Evolutionary conservation across 495 filamentous ascomycete genomes (phyloP).

Genomic region (Bathelium albidoporum): DNA sequence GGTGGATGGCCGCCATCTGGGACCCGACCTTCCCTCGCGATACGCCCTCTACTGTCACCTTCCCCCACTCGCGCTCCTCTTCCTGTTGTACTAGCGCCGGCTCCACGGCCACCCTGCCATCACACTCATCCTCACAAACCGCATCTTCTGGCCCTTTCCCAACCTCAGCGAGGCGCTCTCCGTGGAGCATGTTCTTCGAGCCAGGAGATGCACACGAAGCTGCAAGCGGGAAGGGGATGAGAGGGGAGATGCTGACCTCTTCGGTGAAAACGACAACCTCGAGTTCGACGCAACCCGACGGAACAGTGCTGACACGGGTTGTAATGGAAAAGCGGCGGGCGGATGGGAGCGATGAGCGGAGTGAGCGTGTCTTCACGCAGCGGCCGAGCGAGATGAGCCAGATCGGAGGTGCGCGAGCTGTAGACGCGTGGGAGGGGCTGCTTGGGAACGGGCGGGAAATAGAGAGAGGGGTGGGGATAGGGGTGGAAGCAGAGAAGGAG

Average conservation of each 20-base stretch:
- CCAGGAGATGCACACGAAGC: background rate
- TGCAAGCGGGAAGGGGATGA: background rate
- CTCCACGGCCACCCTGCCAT: background rate
- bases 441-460: background rate
- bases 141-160: background rate
- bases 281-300: background rate
- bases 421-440: background rate
- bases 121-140: background rate
- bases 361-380: background rate
- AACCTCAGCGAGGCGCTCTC: background rate
- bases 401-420: background rate
- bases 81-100: background rate
- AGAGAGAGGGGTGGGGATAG: background rate
- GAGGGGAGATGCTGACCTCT: background rate
- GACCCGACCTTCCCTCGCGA: background rate
- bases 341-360: background rate
- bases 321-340: background rate
- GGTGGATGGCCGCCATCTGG: constrained; percentile 1
- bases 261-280: background rate
- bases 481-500: too few species aligned
- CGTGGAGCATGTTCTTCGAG: background rate
- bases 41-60: background rate
- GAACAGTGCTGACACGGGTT: background rate
- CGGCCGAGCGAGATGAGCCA: background rate
- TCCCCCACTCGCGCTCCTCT: background rate